phyloP scores from a whole-genome alignment of 257 asterid genomes.

The Nicotiana knightiana region DNA sequence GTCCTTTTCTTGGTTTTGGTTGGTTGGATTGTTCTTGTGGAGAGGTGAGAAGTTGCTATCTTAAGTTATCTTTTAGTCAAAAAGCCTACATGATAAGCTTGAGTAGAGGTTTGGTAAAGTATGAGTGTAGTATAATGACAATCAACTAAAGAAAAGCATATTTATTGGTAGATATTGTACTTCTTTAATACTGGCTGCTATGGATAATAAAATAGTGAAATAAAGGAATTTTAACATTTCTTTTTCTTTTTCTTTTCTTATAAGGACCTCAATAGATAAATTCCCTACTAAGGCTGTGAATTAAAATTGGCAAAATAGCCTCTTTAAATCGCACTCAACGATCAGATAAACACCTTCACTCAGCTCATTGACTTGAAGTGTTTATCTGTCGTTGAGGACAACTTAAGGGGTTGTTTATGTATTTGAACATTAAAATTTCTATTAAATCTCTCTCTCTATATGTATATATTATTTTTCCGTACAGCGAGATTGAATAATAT shows the following conservation, averaged over 20 bases:
- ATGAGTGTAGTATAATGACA: slow-evolving; percentile 3
- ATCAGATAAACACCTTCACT: too few species aligned
- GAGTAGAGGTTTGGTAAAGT: slow-evolving; percentile 39
- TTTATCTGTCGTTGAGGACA: too few species aligned
- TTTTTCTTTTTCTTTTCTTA: not conserved
- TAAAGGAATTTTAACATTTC: not conserved
- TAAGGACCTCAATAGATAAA: not conserved
- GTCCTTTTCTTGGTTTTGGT: slow-evolving; percentile 29
- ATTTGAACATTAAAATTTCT: too few species aligned
- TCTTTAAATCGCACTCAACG: too few species aligned
- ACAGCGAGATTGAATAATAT: too few species aligned
- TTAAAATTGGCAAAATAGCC: too few species aligned
- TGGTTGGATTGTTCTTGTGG: slow-evolving; percentile 7
- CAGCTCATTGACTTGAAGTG: too few species aligned
- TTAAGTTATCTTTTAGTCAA: slow-evolving; percentile 26
- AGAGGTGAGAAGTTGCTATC: slow-evolving; percentile 32
- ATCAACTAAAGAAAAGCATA: slow-evolving; percentile 27
- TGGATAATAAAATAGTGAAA: not conserved
- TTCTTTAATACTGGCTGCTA: not conserved
- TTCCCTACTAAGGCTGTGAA: not conserved
- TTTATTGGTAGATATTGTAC: not conserved
- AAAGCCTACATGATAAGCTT: slow-evolving; percentile 17
- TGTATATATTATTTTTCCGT: too few species aligned
- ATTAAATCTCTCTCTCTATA: not conserved
- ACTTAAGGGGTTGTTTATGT: too few species aligned